Percentiles rank a stretch among this genome's conserved stretches.
These are phyloP conservation scores for Fusarium devonianum DNA, from an alignment of 2,329 filamentous ascomycete species.

Conservation along the genomic window DNA sequence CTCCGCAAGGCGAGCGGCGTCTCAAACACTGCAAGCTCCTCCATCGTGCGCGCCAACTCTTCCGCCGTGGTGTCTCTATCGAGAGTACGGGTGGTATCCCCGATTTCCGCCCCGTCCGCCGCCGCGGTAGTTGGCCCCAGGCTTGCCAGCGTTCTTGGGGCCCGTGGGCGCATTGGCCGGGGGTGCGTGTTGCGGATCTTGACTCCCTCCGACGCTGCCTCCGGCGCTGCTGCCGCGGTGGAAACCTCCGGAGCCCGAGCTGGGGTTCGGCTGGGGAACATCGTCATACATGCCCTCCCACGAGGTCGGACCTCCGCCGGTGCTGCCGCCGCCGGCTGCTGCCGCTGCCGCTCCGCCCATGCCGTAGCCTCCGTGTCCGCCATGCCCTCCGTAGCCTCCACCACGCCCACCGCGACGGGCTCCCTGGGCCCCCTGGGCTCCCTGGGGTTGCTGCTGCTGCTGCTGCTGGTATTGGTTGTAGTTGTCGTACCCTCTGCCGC, in stretches of 20 bases:
- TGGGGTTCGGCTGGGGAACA: conserved; percentile 80
- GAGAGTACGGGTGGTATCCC: conserved; percentile 80
- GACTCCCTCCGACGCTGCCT: too few relatives aligned
- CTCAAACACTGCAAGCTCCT: background rate
- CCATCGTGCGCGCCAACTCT: conserved; percentile 6
- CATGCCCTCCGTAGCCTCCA: conserved; percentile 40
- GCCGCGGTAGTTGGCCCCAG: conserved; percentile 91
- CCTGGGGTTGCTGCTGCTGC: too few relatives aligned
- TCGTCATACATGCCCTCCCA: conserved; percentile 99
- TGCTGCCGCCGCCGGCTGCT: conserved; percentile 49
- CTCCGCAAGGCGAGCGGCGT: conserved; percentile 8
- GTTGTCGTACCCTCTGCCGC: conserved; percentile 42
- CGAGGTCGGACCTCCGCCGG: conserved; percentile 73
- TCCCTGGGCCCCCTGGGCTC: too few relatives aligned
- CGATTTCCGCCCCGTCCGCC: conserved; percentile 79
- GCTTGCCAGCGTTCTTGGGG: conserved; percentile 91
- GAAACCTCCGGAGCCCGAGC: conserved; percentile 50
- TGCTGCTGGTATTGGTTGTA: conserved; percentile 55
- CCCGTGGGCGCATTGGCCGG: conserved; percentile 80
- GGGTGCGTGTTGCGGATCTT: conserved; percentile 55
- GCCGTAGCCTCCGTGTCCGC: conserved; percentile 45
- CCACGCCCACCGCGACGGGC: conserved; percentile 44
- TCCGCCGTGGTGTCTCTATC: conserved; percentile 33
- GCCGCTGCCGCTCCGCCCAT: conserved; percentile 45
- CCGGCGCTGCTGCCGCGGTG: conserved; percentile 52